Conservation (phyloP, 768 basidiomycete species). For the Arthromyces matolae region DNA sequence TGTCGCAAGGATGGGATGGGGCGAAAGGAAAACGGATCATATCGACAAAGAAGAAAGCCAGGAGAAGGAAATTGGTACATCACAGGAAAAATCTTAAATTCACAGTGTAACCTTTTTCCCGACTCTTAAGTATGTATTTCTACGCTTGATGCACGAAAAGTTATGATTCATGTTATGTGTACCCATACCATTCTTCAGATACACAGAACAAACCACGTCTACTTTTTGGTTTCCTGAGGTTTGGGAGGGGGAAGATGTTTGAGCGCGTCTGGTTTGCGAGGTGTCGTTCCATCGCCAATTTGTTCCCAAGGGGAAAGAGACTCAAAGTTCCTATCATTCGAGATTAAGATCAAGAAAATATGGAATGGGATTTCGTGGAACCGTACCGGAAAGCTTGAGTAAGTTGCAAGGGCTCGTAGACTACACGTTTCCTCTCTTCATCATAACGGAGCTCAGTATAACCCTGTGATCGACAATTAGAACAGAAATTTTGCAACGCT, state of each 20-base stretch:
- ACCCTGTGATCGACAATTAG: conserved; percentile 66
- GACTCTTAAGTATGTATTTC: conserved; percentile 5
- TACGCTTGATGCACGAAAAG: conserved; percentile 7
- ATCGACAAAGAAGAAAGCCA: too few relatives aligned
- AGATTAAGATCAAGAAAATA: not conserved
- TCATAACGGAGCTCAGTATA: conserved; percentile 98
- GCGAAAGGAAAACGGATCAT: conserved; percentile 20
- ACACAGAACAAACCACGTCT: conserved; percentile 23
- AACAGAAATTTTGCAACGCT: too few relatives aligned
- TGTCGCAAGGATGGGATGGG: conserved; percentile 84
- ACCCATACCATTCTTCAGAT: not conserved
- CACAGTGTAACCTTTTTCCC: too few relatives aligned
- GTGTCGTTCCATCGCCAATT: conserved; percentile 59
- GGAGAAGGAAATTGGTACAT: too few relatives aligned
- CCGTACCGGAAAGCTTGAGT: conserved; percentile 94
- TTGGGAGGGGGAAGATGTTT: conserved; percentile 75
- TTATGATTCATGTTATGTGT: conserved; percentile 10
- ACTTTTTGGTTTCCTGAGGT: conserved; percentile 79
- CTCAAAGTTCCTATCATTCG: conserved; percentile 98
- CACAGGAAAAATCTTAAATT: too few relatives aligned
- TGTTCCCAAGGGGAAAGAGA: conserved; percentile 95
- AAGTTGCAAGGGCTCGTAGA: conserved; percentile 95
- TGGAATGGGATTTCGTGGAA: not conserved
- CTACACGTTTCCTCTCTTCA: conserved; percentile 94
- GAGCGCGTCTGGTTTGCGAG: conserved; percentile 61